Base-by-base conservation (phyloP, 352 stramenopile genomes). In the Globisporangium yorkense region DNA sequence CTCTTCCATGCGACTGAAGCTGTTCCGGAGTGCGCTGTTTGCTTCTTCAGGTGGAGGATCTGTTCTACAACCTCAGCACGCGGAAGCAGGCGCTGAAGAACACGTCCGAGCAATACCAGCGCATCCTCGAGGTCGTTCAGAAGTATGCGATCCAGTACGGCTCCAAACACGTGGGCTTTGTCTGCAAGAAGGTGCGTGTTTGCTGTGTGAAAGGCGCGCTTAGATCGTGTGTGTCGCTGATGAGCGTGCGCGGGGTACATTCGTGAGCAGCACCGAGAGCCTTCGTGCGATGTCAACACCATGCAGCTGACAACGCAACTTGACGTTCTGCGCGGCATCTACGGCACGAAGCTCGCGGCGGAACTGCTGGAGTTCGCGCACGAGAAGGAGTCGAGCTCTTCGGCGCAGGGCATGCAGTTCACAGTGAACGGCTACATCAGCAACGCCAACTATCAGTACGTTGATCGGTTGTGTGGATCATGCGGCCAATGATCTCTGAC, bases 61-160 rank as follows among this genome's bases (percentile, higher is more conserved):
- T 99, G 44, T 99, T 99, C 77, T 98, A 99, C 76, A 99, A 99
- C 67, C 80, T 99, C 43, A 89, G 84, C 27, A 97, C 96, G 54
- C 80, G 97, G 27, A 83, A 89, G 55, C 78, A 96, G 48, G 93
- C 93, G 35, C 86, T 99, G 37, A 96, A 96, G 58, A 97, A 96
- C 65, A 69, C 78, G 41, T 85, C 77, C 2, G 96, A 99, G 62
- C 96, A 99, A 68, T 98, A 98, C 68, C 77, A 77, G 54, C 78
- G 79, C 21, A 96, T 98, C 31, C 66, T 99, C 29, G 89, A 97
- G 47, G 86, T 99, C n/a, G 80, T 98, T n/a, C 95, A 98, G 55
- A 87, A 88, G 40, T 99, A 99, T 74, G 92, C 96, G 1, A 78
- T 99, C 21, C 94, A 99, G 62, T 97, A 96, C 66, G 86, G 78